Conservation (phyloP, 257 asterid genomes). For the Petunia axillaris region DNA sequence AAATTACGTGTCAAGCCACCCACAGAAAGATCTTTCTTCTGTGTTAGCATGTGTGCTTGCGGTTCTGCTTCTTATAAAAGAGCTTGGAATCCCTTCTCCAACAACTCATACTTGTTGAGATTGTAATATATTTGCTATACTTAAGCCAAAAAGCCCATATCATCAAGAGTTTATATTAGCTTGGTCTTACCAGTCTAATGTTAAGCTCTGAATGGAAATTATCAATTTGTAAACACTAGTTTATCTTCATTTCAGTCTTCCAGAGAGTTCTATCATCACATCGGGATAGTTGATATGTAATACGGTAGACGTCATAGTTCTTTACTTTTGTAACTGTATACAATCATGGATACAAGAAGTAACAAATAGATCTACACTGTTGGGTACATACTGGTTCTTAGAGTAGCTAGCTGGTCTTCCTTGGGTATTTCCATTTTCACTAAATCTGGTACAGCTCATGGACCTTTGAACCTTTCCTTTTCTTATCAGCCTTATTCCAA, state of each 20-base stretch:
- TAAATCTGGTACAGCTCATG: neutral
- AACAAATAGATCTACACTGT: neutral
- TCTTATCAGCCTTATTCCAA: neutral
- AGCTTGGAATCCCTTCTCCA: neutral
- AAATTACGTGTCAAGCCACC: neutral
- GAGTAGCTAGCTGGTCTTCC: neutral
- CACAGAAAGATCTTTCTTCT: neutral
- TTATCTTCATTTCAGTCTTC: neutral
- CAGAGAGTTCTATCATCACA: neutral
- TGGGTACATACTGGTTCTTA: neutral
- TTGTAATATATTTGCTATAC: neutral
- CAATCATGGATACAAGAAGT: neutral
- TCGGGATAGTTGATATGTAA: neutral
- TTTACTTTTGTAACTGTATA: neutral
- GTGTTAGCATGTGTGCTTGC: neutral
- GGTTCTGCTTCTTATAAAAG: neutral
- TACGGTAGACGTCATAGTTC: neutral
- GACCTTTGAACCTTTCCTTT: neutral
- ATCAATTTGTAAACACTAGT: neutral
- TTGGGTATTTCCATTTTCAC: neutral
- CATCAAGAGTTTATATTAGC: neutral
- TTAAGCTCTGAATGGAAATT: neutral
- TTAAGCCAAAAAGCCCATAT: neutral
- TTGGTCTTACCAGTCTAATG: neutral
- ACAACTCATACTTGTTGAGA: neutral